phyloP scores from a whole-genome alignment of 208 protist species.

The Pavlovales sp. region DNA sequence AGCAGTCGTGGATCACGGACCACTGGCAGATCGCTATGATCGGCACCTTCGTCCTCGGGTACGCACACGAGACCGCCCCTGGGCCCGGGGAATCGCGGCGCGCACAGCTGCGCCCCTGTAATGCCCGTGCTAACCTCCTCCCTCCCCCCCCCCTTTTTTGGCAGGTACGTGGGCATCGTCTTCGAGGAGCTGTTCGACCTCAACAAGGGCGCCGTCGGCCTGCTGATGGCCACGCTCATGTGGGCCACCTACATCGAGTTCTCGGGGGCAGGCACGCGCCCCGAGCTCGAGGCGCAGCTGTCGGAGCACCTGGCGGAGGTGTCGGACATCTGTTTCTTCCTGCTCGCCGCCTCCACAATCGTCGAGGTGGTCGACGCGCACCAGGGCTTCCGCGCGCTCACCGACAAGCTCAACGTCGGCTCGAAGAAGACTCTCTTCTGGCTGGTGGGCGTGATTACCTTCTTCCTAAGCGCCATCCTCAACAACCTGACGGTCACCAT shows the following conservation, averaged over 20 bases:
- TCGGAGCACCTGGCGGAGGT: not conserved
- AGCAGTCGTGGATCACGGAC: not conserved
- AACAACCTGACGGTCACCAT: not conserved
- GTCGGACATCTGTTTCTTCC: not conserved
- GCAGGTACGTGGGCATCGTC: not conserved
- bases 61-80: too few relatives aligned
- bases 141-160: too few relatives aligned
- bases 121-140: too few relatives aligned
- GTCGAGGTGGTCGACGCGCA: not conserved
- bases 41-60: not conserved
- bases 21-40: not conserved
- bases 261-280: not conserved
- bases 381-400: not conserved
- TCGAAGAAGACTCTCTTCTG: not conserved
- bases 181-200: not conserved
- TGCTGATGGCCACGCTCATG: not conserved
- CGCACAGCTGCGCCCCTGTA: too few relatives aligned
- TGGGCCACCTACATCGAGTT: not conserved
- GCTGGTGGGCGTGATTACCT: not conserved
- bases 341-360: not conserved
- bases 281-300: not conserved
- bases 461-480: not conserved
- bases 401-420: not conserved
- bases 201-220: not conserved
- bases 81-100: too few relatives aligned